A percentile compares a stretch with the other conserved stretches of the same genome.
phyloP scores from a whole-genome alignment of 108 stramenopile species.

The Skeletonema grethae region DNA sequence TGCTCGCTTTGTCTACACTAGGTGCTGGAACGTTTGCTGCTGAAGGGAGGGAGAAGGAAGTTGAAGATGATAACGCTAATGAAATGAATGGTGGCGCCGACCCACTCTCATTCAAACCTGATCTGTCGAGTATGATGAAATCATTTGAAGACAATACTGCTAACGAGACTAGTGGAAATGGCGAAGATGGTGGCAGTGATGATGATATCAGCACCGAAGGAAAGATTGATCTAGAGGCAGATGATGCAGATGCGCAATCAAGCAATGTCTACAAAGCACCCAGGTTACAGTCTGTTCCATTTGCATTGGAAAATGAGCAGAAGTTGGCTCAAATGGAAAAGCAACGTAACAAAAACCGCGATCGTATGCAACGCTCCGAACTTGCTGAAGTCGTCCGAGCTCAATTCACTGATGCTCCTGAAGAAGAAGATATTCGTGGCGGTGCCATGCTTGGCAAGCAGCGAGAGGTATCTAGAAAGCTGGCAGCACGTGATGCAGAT shows the following conservation, averaged over 20 bases:
- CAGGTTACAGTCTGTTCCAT: conserved; percentile 80
- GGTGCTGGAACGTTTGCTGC: conserved; percentile 41
- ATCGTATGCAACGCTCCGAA: conserved; percentile 72
- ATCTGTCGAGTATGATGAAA: conserved; percentile 46
- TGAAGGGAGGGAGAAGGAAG: conserved; percentile 36
- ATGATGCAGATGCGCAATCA: conserved; percentile 23
- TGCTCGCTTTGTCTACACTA: conserved; percentile 57
- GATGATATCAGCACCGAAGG: conserved; percentile 26
- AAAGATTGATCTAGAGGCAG: conserved; percentile 17
- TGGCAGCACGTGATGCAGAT: conserved; percentile 70
- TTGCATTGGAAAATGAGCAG: conserved; percentile 62
- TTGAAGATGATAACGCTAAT: conserved; percentile 24
- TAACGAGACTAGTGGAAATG: conserved; percentile 26
- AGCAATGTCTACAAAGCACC: conserved; percentile 73
- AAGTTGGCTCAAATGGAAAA: conserved; percentile 53
- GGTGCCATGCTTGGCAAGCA: conserved; percentile 75
- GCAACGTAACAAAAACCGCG: conserved; percentile 53
- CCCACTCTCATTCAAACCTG: conserved; percentile 47
- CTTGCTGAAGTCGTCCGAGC: conserved; percentile 72
- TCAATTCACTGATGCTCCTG: conserved; percentile 80
- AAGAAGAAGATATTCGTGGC: conserved; percentile 87
- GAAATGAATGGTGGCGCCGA: conserved; percentile 32
- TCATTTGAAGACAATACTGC: conserved; percentile 54
- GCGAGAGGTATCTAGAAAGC: conserved; percentile 59
- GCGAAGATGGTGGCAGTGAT: conserved; percentile 10